Evolutionary conservation across 345 rosid genomes (phyloP).

Genomic region (Noccaea bulbosa): DNA sequence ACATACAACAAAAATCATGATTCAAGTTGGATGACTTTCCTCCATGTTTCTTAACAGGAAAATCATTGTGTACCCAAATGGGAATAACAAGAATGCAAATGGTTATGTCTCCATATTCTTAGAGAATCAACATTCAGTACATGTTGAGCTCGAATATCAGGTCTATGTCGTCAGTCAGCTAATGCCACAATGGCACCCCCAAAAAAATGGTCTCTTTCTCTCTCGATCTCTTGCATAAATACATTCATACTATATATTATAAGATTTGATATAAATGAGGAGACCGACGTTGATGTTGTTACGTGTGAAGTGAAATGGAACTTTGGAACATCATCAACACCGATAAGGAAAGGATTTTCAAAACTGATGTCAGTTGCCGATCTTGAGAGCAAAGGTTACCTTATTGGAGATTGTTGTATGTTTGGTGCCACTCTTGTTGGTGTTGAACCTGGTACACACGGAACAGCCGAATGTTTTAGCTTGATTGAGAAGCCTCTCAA

Average conservation of each 20-base stretch:
- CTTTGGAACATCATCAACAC: not conserved
- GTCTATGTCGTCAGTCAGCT: conserved; percentile 28
- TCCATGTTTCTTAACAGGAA: conserved; percentile 19
- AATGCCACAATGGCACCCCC: conserved; percentile 2
- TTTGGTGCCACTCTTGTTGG: conserved; percentile 29
- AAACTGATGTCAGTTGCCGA: conserved; percentile 1
- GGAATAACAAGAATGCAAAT: too few relatives aligned
- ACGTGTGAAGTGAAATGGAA: not conserved
- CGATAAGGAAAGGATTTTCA: not conserved
- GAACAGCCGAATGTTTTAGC: conserved; percentile 30
- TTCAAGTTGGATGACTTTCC: not conserved
- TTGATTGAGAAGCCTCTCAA: conserved; percentile 29
- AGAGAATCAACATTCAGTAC: conserved; percentile 19
- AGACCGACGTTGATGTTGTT: conserved; percentile 1
- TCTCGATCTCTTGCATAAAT: not conserved
- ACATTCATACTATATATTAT: too few relatives aligned
- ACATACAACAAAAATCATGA: not conserved
- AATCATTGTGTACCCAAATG: conserved; percentile 2
- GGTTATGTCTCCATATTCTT: conserved; percentile 21
- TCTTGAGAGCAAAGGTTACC: conserved; percentile 13
- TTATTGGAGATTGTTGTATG: conserved; percentile 32
- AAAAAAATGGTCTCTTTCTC: not conserved
- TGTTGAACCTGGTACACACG: not conserved
- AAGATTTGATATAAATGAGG: too few relatives aligned
- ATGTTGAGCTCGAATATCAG: not conserved